Evolutionary conservation across 2,329 filamentous ascomycete species (phyloP).

Genomic region (Ophiostoma himal-ulmi): DNA sequence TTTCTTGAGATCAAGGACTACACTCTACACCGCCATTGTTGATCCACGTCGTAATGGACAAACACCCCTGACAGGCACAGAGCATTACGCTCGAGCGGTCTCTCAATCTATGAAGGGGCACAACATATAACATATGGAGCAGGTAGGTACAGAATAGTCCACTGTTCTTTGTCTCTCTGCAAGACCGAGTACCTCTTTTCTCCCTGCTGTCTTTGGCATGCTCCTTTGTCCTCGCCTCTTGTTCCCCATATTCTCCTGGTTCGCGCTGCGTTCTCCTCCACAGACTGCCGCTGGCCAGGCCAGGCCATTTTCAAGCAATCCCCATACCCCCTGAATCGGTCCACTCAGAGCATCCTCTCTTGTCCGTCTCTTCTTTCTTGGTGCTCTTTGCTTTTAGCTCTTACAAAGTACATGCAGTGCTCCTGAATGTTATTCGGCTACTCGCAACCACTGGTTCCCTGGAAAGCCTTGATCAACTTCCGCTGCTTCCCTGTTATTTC

Average conservation of each 20-base stretch:
- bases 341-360: background rate
- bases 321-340: background rate
- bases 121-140: background rate
- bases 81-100: background rate
- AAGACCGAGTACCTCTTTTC: background rate
- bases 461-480: constrained; percentile 8
- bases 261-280: background rate
- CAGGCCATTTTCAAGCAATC: background rate
- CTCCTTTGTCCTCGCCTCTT: background rate
- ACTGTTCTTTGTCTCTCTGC: background rate
- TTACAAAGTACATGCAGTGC: too few species aligned
- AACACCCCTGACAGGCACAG: background rate
- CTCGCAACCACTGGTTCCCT: background rate
- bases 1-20: too few species aligned
- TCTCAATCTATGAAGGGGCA: background rate
- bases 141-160: background rate
- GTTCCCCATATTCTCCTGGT: background rate
- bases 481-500: background rate
- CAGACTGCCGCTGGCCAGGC: background rate
- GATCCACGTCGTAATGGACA: background rate
- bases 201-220: background rate
- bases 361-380: background rate
- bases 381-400: background rate
- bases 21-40: background rate
- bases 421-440: background rate